These are phyloP conservation scores for Candida suzukii DNA, from an alignment of 805 yeast genomes.

Conservation along the genomic window DNA sequence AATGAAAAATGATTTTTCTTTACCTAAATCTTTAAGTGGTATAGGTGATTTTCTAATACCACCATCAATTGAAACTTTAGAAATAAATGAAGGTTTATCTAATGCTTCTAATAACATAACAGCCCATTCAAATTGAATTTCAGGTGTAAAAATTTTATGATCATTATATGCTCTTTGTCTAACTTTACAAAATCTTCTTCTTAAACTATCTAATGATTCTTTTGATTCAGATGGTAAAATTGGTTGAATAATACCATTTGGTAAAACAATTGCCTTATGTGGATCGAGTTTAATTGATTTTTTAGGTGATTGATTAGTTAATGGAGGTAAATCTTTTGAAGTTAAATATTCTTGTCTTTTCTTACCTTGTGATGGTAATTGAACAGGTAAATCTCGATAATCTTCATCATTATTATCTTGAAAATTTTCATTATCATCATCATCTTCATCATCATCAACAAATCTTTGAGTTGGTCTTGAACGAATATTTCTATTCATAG, in stretches of 20 bases:
- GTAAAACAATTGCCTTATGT: neutral
- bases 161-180: conserved; percentile 29
- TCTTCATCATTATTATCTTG: neutral
- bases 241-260: conserved; percentile 21
- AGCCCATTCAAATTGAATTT: conserved; percentile 60
- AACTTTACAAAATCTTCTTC: conserved; percentile 20
- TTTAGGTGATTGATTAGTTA: neutral
- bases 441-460: neutral
- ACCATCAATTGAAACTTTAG: conserved; percentile 42
- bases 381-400: neutral
- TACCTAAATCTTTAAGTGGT: conserved; percentile 35
- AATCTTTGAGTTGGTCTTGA: conserved; percentile 1
- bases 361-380: neutral
- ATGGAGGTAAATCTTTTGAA: neutral
- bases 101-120: conserved; percentile 45
- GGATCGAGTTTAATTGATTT: neutral
- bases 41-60: conserved; percentile 30
- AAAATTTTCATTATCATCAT: neutral
- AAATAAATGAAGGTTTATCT: conserved; percentile 31
- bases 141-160: conserved; percentile 35
- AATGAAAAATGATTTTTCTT: conserved; percentile 49
- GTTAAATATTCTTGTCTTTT: neutral
- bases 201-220: conserved; percentile 17
- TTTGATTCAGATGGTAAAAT: conserved; percentile 22
- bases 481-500: neutral